phyloP scores from a whole-genome alignment of 2,329 filamentous ascomycete species.

The Furcasterigmium sp. region DNA sequence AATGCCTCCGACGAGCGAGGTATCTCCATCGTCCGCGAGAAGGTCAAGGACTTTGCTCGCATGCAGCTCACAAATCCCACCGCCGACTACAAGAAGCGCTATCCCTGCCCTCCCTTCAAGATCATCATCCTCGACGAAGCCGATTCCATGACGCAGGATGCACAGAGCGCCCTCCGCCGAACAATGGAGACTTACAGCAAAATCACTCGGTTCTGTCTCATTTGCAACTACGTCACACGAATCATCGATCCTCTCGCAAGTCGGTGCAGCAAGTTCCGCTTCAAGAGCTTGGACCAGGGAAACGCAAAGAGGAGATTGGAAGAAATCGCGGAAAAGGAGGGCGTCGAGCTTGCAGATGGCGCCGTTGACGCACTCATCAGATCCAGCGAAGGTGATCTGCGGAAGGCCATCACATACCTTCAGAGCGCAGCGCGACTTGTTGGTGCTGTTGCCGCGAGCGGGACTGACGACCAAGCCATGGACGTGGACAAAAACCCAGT shows the following conservation, averaged over 20 bases:
- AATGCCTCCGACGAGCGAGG: constrained; percentile 99
- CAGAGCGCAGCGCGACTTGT: constrained; percentile 91
- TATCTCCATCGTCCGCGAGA: constrained; percentile 93
- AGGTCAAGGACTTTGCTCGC: constrained; percentile 96
- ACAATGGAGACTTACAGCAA: constrained; percentile 99
- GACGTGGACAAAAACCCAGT: constrained; percentile 57
- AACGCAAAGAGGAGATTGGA: constrained; percentile 76
- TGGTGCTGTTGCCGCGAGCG: constrained; percentile 53
- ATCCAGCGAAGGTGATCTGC: constrained; percentile 88
- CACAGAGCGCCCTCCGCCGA: constrained; percentile 82
- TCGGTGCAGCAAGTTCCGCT: constrained; percentile 93
- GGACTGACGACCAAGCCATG: constrained; percentile 55
- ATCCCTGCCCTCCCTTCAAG: constrained; percentile 96
- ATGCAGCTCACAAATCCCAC: constrained; percentile 87
- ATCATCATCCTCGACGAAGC: constrained; percentile 98
- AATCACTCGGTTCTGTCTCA: constrained; percentile 94
- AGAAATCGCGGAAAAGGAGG: constrained; percentile 77
- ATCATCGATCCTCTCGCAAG: constrained; percentile 96
- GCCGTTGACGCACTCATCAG: constrained; percentile 79
- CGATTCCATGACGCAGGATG: constrained; percentile 98
- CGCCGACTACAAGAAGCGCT: constrained; percentile 60
- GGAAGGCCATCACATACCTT: constrained; percentile 93
- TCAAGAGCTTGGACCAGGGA: constrained; percentile 88
- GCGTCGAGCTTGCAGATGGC: constrained; percentile 69
- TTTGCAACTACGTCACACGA: constrained; percentile 97